Evolutionary conservation across 768 basidiomycete genomes (phyloP).

Genomic region (Panaeolus cyanescens): DNA sequence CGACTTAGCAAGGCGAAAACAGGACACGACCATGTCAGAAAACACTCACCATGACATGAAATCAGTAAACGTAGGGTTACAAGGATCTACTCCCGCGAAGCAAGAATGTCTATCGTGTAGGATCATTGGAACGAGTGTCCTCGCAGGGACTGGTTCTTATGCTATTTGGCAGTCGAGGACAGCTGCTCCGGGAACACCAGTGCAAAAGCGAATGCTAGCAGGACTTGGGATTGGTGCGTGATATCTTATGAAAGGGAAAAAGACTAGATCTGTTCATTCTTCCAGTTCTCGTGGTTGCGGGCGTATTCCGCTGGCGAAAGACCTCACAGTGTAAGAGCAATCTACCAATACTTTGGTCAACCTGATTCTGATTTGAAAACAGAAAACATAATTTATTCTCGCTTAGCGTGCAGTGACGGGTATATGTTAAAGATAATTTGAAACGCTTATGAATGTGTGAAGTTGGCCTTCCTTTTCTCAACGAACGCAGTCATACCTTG

Average conservation of each 20-base stretch:
- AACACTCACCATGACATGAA: neutral
- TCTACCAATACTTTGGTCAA: constrained; percentile 3
- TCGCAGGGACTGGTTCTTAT: constrained; percentile 66
- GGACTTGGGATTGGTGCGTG: constrained; percentile 62
- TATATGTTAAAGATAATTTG: neutral
- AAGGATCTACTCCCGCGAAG: neutral
- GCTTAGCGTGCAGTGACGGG: neutral
- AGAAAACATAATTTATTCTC: neutral
- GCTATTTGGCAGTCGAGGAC: constrained; percentile 67
- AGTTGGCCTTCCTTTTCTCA: constrained; percentile 89
- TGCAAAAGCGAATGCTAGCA: constrained; percentile 63
- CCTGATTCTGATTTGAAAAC: neutral
- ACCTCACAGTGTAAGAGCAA: constrained; percentile 15
- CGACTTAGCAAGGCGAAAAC: neutral
- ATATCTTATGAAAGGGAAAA: neutral
- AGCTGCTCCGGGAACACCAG: constrained; percentile 58
- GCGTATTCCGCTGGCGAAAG: constrained; percentile 41
- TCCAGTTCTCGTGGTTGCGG: constrained; percentile 36
- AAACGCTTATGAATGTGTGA: constrained; percentile 55
- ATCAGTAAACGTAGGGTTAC: constrained; percentile 5
- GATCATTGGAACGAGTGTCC: constrained; percentile 64
- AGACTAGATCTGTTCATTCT: neutral
- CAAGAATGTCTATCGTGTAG: constrained; percentile 68
- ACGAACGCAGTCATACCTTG: constrained; percentile 93
- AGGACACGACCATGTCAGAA: neutral